These are phyloP conservation scores for Aquilaria agallochum DNA, from an alignment of 441 rosid species.

Conservation along the genomic window DNA sequence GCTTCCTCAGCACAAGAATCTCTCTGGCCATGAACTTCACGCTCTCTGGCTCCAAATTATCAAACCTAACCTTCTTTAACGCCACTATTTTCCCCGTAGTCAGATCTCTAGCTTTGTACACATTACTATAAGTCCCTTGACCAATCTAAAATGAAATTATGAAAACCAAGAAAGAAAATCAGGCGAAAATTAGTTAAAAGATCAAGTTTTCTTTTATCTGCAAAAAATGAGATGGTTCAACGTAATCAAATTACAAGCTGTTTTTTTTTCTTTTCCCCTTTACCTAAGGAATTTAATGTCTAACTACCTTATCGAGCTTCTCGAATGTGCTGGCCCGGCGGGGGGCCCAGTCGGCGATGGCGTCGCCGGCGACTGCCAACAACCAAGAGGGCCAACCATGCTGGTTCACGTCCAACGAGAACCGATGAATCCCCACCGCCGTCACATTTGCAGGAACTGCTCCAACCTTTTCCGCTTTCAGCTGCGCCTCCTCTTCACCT, in stretches of 20 bases:
- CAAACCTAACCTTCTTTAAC: constrained; percentile 87
- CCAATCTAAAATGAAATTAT: constrained; percentile 50
- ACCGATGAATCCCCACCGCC: constrained; percentile 33
- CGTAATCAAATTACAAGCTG: too few relatives aligned
- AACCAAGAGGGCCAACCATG: constrained; percentile 92
- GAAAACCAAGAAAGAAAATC: not conserved
- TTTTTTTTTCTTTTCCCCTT: too few relatives aligned
- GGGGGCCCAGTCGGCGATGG: constrained; percentile 72
- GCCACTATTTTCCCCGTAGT: constrained; percentile 81
- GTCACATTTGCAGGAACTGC: constrained; percentile 32
- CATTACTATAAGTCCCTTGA: constrained; percentile 91
- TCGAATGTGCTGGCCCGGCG: constrained; percentile 79
- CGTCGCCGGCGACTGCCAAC: constrained; percentile 71
- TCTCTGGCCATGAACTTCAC: constrained; percentile 95
- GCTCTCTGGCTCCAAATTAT: constrained; percentile 85
- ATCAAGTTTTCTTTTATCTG: not conserved
- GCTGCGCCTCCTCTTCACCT: constrained; percentile 21
- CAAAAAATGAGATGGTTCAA: not conserved
- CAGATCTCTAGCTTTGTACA: constrained; percentile 83
- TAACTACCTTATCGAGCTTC: constrained; percentile 78
- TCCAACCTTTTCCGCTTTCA: constrained; percentile 29
- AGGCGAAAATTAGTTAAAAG: constrained; percentile 1
- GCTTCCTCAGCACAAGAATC: constrained; percentile 61
- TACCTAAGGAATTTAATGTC: not conserved
- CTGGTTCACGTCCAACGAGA: constrained; percentile 23